phyloP scores from a whole-genome alignment of 495 filamentous ascomycete species.

The Elaphomyces granulatus region DNA sequence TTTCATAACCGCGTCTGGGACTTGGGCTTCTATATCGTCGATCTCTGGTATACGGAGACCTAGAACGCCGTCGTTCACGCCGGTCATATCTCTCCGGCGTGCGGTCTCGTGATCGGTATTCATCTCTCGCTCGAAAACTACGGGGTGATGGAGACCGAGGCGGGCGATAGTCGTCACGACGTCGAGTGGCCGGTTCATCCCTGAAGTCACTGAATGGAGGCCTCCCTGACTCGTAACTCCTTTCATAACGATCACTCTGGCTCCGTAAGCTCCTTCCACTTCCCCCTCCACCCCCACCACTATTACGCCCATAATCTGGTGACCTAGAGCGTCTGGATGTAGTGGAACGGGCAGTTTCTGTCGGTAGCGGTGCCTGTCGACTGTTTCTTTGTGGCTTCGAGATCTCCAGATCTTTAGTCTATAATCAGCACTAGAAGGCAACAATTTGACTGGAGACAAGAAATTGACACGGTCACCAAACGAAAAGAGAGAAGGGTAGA shows the following conservation, averaged over 20 bases:
- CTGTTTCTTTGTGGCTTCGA: slow-evolving; percentile 78
- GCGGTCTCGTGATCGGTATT: slow-evolving; percentile 48
- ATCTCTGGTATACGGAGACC: slow-evolving; percentile 45
- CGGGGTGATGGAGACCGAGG: slow-evolving; percentile 48
- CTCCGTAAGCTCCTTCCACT: slow-evolving; percentile 21
- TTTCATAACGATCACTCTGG: slow-evolving; percentile 31
- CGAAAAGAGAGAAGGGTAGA: background rate
- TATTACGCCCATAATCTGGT: slow-evolving; percentile 46
- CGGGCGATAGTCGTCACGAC: slow-evolving; percentile 50
- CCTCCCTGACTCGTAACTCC: slow-evolving; percentile 23
- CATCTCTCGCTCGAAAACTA: slow-evolving; percentile 47
- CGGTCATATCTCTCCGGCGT: slow-evolving; percentile 44
- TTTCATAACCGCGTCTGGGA: slow-evolving; percentile 34
- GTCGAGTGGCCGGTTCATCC: slow-evolving; percentile 34
- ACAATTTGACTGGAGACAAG: too few species aligned
- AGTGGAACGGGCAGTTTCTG: slow-evolving; percentile 25
- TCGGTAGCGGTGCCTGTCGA: slow-evolving; percentile 29
- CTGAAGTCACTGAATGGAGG: slow-evolving; percentile 33
- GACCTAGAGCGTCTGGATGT: slow-evolving; percentile 48
- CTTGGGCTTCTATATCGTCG: slow-evolving; percentile 55
- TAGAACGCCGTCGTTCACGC: slow-evolving; percentile 49
- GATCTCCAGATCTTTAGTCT: slow-evolving; percentile 74
- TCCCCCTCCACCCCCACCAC: slow-evolving; percentile 29
- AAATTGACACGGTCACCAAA: too few species aligned
- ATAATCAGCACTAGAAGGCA: slow-evolving; percentile 3